These are phyloP conservation scores for Fusarium paranaense DNA, from an alignment of 2,329 filamentous ascomycete species.

Conservation along the genomic window DNA sequence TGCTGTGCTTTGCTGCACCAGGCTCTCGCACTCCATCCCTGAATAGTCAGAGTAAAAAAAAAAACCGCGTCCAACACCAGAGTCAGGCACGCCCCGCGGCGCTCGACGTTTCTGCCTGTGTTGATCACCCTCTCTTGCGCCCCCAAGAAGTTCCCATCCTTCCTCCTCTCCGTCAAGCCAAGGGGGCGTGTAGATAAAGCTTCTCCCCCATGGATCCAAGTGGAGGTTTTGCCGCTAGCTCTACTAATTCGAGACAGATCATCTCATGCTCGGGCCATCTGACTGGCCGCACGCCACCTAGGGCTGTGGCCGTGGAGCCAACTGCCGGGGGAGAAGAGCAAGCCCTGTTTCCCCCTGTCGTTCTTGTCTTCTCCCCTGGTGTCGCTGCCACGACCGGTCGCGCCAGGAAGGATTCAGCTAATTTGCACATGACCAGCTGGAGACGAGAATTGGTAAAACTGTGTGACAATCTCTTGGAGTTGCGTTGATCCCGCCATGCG, in stretches of 20 bases:
- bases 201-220: background rate
- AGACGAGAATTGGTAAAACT: background rate
- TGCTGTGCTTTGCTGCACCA: background rate
- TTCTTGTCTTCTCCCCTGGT: background rate
- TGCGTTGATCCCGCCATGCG: background rate
- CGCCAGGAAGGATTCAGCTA: background rate
- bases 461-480: background rate
- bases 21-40: background rate
- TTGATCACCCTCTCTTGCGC: slow-evolving; percentile 16
- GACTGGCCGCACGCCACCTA: slow-evolving; percentile 13
- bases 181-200: background rate
- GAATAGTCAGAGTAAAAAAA: background rate
- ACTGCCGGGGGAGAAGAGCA: background rate
- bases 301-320: slow-evolving; percentile 19
- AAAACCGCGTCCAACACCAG: background rate
- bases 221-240: background rate
- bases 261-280: background rate
- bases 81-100: background rate
- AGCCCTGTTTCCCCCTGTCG: background rate
- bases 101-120: slow-evolving; percentile 5
- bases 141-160: slow-evolving; percentile 1
- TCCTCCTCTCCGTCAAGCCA: background rate
- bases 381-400: background rate
- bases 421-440: background rate
- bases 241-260: slow-evolving; percentile 20